Evolutionary conservation across 2,329 filamentous ascomycete species (phyloP), one percentile per base, ranked within the genome.

Genomic region (Fusarium secorum): DNA sequence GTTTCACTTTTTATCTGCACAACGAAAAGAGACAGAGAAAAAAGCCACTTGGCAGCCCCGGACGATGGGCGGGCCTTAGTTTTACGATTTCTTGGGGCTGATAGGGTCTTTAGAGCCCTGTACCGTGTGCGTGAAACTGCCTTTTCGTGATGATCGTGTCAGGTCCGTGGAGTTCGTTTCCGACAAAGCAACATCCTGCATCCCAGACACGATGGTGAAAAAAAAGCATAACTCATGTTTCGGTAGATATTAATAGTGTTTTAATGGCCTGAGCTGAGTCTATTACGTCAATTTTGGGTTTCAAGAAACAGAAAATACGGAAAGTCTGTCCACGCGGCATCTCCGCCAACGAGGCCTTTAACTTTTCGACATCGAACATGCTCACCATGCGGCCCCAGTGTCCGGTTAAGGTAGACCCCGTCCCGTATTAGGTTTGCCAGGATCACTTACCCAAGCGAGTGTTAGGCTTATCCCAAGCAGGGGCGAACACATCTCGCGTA

Each of bases 61-160:
- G 55, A 42, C 36, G 9, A 46, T 44, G 41, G 33, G 42, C 41
- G 39, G 10, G 32, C 48, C 30, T 32, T 18, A 24, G 6, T 42
- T 42, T 24, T 52, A 33, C 49, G 14, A 30, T 46, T 53, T 35
- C 38, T 4, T 35, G 66, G 45, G 60, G 49, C 36, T 42, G 46
- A 56, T 67, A 39, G 51, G 36, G 67, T 41, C 26, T 54, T 57
- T 33, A 7, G 32, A 48, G 56, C 55, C 45, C 36, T 24, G 39
- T 20, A 54, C 51, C 39, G 52, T 26, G 45, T 57, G 49, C 32
- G 44, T 74, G 71, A 73, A 74, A 74, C 71, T 45, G 22, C 2
- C 35, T 55, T 66, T 61, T 62, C 44, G 58, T 52, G 51, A 39
- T 46, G 35, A 49, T 49, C 36, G 59, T 67, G 35, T 65, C 67